These are phyloP conservation scores for Arachis stenosperma DNA, from an alignment of 306 rosid genomes.

Conservation along the genomic window DNA sequence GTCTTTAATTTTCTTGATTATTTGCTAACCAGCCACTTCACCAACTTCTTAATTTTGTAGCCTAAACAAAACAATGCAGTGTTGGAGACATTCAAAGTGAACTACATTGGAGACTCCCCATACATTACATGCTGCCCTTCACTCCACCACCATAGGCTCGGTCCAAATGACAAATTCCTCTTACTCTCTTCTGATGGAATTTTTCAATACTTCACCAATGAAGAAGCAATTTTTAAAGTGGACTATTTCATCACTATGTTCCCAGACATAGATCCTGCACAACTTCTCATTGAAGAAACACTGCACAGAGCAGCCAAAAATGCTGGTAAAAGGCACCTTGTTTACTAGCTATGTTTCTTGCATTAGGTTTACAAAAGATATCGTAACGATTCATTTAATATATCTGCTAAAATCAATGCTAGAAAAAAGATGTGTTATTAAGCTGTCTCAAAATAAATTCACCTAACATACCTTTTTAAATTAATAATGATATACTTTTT, in stretches of 20 bases:
- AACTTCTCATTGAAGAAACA: conserved; percentile 73
- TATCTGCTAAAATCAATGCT: too few relatives aligned
- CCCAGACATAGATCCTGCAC: conserved; percentile 89
- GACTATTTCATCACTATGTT: conserved; percentile 67
- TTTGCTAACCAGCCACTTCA: conserved; percentile 13
- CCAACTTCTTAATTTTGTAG: conserved; percentile 50
- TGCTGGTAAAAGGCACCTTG: conserved; percentile 53
- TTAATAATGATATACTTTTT: too few relatives aligned
- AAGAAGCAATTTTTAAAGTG: conserved; percentile 72
- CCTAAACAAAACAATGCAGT: conserved; percentile 79
- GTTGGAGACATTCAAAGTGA: conserved; percentile 72
- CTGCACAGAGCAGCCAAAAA: conserved; percentile 70
- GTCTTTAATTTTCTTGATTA: background rate
- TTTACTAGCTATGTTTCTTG: too few relatives aligned
- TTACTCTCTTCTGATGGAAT: conserved; percentile 92
- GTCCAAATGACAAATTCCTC: conserved; percentile 65
- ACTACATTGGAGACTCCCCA: conserved; percentile 70
- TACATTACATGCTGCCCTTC: conserved; percentile 74
- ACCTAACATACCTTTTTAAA: too few relatives aligned
- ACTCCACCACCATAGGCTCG: conserved; percentile 64
- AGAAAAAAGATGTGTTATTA: too few relatives aligned
- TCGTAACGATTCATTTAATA: too few relatives aligned
- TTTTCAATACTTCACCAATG: conserved; percentile 79
- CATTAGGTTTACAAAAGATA: too few relatives aligned
- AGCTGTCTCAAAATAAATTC: too few relatives aligned